These are phyloP conservation scores for Suillus spraguei DNA, from an alignment of 768 basidiomycete species.

Conservation along the genomic window DNA sequence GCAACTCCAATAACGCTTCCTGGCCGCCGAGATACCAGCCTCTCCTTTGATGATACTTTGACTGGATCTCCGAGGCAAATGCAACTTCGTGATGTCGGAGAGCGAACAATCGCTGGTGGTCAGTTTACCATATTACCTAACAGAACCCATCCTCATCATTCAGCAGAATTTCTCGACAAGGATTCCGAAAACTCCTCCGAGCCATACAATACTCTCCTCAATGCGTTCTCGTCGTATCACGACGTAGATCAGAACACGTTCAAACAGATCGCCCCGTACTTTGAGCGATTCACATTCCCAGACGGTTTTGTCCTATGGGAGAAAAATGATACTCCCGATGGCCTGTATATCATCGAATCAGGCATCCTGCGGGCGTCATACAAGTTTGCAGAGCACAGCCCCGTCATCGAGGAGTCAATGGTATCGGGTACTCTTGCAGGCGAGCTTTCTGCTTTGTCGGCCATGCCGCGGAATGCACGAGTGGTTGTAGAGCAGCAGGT, in stretches of 20 bases:
- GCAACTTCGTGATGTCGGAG: conserved; percentile 72
- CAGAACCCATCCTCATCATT: conserved; percentile 7
- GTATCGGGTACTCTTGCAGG: conserved; percentile 92
- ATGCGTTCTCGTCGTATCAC: conserved; percentile 78
- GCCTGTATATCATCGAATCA: conserved; percentile 85
- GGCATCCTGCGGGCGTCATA: conserved; percentile 88
- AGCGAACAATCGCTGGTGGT: conserved; percentile 69
- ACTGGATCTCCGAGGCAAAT: conserved; percentile 67
- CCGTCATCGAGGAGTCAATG: conserved; percentile 85
- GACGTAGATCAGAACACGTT: conserved; percentile 59
- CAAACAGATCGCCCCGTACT: conserved; percentile 66
- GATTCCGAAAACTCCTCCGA: conserved; percentile 44
- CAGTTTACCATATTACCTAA: conserved; percentile 14
- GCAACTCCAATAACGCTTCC: conserved; percentile 51
- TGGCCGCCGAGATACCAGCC: conserved; percentile 54
- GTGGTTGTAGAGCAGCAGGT: conserved; percentile 79
- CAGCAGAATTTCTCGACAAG: conserved; percentile 26
- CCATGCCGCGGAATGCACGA: conserved; percentile 80
- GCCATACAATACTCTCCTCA: conserved; percentile 74
- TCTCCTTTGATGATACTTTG: conserved; percentile 43
- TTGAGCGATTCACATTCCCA: conserved; percentile 61
- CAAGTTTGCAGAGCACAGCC: conserved; percentile 68
- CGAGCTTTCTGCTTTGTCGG: conserved; percentile 84
- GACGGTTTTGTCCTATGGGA: conserved; percentile 71
- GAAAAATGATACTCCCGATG: conserved; percentile 76